Base-by-base conservation (phyloP, 768 basidiomycete genomes). In the Lepiota subincarnata region DNA sequence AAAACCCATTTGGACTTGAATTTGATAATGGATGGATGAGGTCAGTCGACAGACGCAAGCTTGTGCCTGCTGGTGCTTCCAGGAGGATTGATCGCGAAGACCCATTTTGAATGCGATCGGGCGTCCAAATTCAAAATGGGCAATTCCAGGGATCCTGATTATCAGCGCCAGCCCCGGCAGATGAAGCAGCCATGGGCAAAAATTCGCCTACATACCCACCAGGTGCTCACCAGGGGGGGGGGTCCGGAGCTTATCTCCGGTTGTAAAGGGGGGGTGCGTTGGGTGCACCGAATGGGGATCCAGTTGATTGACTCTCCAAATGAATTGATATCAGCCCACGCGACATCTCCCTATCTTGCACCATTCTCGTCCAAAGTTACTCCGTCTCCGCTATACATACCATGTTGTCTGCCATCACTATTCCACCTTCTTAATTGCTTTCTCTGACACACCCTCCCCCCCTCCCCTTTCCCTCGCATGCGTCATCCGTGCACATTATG, bases 401-500 rank as follows among this genome's bases (percentile, higher is more conserved):
- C 31, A 46, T 16, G 45, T 20, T 53, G 51, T 56, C 48, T 56
- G 42, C 57, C 48, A 49, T 45, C 49, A 50, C 47, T 31, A 46
- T 37, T 56, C 48, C 50, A 42, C 55, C 50, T 52, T 53, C 61
- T 55, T 43, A 58, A 42, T 59, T 57, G 24, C 24, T 24, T 24
- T 5, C 24, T 24, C 24, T 24, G 24, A 2, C 2, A 24, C 24
- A n/a, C n/a, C n/a, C n/a, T n/a, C 24, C 24, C 24, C 24, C 24
- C 53, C 19, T 28, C 37, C 47, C 48, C 38, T 41, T 48, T 18
- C 57, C 49, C 44, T 37, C 36, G 3, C 45, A 46, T 56, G 41
- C 49, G 22, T 42, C 46, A 38, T 40, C 14, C 18, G 43, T 19
- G 16, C 20, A 6, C 24, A 35, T 57, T 39, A 84, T 86, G 83